phyloP scores from a whole-genome alignment of 371 early-diverging fungal species.

The Mucor saturninus region DNA sequence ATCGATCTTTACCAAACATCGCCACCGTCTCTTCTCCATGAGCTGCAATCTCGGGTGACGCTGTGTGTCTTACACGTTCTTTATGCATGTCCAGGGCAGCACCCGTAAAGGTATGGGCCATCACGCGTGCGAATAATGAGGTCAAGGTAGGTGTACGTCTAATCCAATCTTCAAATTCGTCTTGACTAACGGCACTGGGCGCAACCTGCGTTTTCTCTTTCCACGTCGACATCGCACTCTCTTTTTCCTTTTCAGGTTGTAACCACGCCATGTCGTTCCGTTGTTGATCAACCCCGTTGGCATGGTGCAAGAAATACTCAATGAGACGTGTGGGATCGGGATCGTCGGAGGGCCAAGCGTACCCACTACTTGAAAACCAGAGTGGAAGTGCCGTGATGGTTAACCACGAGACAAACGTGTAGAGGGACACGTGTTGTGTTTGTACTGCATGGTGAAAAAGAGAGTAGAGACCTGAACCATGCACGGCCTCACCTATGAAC shows the following conservation, averaged over 20 bases:
- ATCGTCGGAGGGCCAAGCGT: background rate
- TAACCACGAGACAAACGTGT: conserved; percentile 30
- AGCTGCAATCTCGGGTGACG: conserved; percentile 29
- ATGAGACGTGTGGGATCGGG: conserved; percentile 13
- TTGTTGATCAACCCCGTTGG: conserved; percentile 18
- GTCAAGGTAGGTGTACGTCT: conserved; percentile 24
- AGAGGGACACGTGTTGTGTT: conserved; percentile 18
- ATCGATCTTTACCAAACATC: conserved; percentile 13
- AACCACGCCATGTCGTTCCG: conserved; percentile 29
- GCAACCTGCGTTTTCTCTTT: conserved; percentile 11
- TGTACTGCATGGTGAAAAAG: conserved; percentile 17
- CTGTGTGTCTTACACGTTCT: conserved; percentile 27
- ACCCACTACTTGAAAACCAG: conserved; percentile 36
- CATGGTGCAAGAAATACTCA: conserved; percentile 25
- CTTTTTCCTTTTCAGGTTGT: background rate
- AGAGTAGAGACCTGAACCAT: conserved; percentile 9
- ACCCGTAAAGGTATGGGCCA: conserved; percentile 21
- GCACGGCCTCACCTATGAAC: too few relatives aligned
- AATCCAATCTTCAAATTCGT: conserved; percentile 37
- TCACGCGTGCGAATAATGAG: conserved; percentile 24
- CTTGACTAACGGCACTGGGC: conserved; percentile 16
- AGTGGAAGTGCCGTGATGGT: conserved; percentile 31
- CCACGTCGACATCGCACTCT: conserved; percentile 21
- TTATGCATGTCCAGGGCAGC: conserved; percentile 13
- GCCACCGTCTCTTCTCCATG: conserved; percentile 3